These are phyloP conservation scores for Jatropha curcas DNA, from an alignment of 345 rosid species.

Conservation along the genomic window DNA sequence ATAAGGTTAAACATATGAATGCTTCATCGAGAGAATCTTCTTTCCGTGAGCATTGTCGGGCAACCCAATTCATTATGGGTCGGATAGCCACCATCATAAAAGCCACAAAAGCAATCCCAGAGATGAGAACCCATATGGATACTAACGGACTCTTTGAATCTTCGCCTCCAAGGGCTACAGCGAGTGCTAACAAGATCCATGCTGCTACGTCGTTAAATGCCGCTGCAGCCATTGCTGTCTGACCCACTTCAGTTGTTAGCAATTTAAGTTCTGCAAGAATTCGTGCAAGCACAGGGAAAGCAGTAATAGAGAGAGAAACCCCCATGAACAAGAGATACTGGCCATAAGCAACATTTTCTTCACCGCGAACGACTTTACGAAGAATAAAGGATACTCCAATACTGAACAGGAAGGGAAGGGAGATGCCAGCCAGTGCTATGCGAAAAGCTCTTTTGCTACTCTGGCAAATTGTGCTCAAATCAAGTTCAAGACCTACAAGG, in stretches of 20 bases:
- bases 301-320: slow-evolving; percentile 78
- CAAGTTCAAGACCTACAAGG: slow-evolving; percentile 70
- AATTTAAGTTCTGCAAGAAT: slow-evolving; percentile 85
- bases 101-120: too few species aligned
- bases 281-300: slow-evolving; percentile 82
- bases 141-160: slow-evolving; percentile 57
- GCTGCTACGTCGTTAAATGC: slow-evolving; percentile 80
- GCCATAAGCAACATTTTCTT: slow-evolving; percentile 41
- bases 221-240: slow-evolving; percentile 77
- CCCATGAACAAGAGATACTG: slow-evolving; percentile 85
- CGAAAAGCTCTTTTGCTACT: slow-evolving; percentile 58
- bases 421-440: slow-evolving; percentile 69
- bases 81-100: too few species aligned
- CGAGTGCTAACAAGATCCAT: slow-evolving; percentile 84
- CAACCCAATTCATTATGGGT: too few species aligned
- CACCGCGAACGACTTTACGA: slow-evolving; percentile 41
- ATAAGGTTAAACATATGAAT: slow-evolving; percentile 60
- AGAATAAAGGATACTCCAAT: slow-evolving; percentile 62
- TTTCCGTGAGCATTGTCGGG: too few species aligned
- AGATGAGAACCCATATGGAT: slow-evolving; percentile 68
- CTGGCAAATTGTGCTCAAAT: slow-evolving; percentile 47
- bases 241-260: slow-evolving; percentile 74
- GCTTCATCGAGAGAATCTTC: slow-evolving; percentile 64
- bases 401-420: slow-evolving; percentile 60
- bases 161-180: slow-evolving; percentile 58